Conservation (phyloP, 257 asterid species). For the Solanum corneliomulleri region DNA sequence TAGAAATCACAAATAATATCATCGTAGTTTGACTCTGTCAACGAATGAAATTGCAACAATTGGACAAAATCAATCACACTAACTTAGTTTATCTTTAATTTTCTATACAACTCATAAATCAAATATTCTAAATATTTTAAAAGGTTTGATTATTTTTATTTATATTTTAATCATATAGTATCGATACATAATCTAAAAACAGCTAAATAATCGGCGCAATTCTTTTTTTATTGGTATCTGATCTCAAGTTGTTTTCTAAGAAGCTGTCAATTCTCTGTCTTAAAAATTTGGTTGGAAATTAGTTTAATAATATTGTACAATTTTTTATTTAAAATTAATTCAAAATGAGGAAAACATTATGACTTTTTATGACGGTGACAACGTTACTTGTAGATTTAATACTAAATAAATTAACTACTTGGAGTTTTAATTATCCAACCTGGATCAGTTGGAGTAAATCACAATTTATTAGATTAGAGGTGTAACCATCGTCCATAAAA, state of each 20-base stretch:
- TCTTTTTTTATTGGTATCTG: neutral
- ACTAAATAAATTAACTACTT: neutral
- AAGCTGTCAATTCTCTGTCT: slow-evolving; percentile 2
- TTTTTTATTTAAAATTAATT: neutral
- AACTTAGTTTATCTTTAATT: neutral
- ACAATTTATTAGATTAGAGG: neutral
- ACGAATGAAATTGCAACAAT: neutral
- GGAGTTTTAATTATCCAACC: neutral
- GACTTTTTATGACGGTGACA: neutral
- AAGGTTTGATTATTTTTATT: neutral
- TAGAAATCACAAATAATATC: neutral
- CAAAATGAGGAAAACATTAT: neutral
- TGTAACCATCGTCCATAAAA: neutral
- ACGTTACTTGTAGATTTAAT: neutral
- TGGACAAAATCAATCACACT: neutral
- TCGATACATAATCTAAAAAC: neutral
- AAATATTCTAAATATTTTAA: neutral
- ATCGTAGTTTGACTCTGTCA: neutral
- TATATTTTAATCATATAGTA: neutral
- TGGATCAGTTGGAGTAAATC: neutral
- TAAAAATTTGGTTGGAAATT: neutral
- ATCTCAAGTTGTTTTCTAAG: neutral
- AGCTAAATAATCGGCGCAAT: neutral
- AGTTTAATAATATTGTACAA: neutral
- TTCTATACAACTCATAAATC: neutral